phyloP scores from a whole-genome alignment of 257 asterid genomes.

The Salvia splendens region DNA sequence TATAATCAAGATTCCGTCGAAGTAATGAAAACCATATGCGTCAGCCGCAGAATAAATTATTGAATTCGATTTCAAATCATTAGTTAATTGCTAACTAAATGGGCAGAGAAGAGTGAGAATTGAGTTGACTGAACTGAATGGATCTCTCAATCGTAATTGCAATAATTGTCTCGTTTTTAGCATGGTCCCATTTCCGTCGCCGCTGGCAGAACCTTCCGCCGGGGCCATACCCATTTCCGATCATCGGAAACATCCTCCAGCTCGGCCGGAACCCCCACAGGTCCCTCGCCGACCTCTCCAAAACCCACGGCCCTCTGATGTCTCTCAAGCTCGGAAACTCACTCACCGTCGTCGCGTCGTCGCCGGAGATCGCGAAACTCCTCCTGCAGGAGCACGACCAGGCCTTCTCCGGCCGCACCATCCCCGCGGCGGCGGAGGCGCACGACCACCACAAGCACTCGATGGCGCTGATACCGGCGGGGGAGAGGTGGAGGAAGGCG shows the following conservation, averaged over 20 bases:
- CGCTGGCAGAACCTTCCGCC: slow-evolving; percentile 29
- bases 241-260: slow-evolving; percentile 39
- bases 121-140: slow-evolving; percentile 5
- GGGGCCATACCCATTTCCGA: slow-evolving; percentile 38
- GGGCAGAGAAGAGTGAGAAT: too few species aligned
- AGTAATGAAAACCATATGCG: too few species aligned
- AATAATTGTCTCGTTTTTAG: background rate
- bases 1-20: too few species aligned
- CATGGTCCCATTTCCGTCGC: slow-evolving; percentile 11
- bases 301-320: slow-evolving; percentile 45
- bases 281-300: slow-evolving; percentile 40
- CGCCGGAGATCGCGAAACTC: slow-evolving; percentile 30
- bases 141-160: background rate
- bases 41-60: too few species aligned
- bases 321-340: slow-evolving; percentile 38
- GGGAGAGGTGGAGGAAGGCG: slow-evolving; percentile 27
- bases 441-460: slow-evolving; percentile 27
- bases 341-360: slow-evolving; percentile 31
- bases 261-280: slow-evolving; percentile 33
- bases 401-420: slow-evolving; percentile 28
- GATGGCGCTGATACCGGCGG: slow-evolving; percentile 29
- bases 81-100: too few species aligned
- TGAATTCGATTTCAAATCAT: too few species aligned
- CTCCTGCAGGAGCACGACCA: slow-evolving; percentile 37
- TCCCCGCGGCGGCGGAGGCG: background rate